phyloP scores from a whole-genome alignment of 495 filamentous ascomycete genomes.

The Aspergillus steynii region DNA sequence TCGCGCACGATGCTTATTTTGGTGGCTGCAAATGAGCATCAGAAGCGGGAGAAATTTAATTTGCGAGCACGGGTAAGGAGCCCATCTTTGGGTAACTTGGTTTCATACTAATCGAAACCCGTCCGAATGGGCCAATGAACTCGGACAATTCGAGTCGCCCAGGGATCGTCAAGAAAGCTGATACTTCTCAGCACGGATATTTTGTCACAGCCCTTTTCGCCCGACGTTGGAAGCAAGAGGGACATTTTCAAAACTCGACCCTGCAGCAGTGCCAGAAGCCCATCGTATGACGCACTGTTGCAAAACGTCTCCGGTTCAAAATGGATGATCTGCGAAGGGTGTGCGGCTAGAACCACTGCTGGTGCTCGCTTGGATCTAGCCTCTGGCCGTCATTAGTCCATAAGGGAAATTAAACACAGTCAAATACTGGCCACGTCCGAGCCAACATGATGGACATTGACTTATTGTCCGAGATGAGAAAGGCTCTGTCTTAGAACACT shows the following conservation, averaged over 20 bases:
- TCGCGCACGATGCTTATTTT: constrained; percentile 36
- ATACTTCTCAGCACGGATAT: not conserved
- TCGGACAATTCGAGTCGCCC: not conserved
- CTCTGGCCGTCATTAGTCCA: not conserved
- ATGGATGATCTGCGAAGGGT: not conserved
- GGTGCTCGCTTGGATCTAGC: not conserved
- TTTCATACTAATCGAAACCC: not conserved
- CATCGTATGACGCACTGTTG: not conserved
- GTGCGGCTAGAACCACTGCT: not conserved
- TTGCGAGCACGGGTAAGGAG: constrained; percentile 11
- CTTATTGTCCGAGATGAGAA: not conserved
- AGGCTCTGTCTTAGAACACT: not conserved
- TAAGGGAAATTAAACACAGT: not conserved
- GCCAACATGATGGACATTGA: not conserved
- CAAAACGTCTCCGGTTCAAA: not conserved
- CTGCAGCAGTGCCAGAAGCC: not conserved
- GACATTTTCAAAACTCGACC: not conserved
- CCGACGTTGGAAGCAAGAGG: not conserved
- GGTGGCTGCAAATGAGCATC: constrained; percentile 26
- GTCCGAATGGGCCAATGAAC: not conserved
- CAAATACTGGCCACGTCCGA: not conserved
- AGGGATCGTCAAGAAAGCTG: not conserved
- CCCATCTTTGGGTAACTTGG: not conserved
- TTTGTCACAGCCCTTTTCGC: constrained; percentile 1
- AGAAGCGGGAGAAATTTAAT: constrained; percentile 25